phyloP scores from a whole-genome alignment of 192 early-diverging fungal species.

The Coemansia sp. region DNA sequence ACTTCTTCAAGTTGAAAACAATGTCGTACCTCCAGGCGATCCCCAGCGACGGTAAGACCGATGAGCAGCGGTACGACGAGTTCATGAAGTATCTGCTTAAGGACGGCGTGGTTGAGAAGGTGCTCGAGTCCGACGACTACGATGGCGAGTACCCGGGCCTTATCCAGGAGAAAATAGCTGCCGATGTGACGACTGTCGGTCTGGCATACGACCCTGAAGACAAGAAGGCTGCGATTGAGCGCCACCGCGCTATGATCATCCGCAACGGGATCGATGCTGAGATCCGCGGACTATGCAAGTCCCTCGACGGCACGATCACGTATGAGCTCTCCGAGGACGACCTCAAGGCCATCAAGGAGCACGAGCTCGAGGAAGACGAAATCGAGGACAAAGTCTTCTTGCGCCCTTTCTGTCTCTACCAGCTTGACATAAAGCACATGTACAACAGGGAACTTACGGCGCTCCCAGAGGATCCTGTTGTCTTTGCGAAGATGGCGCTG shows the following conservation, averaged over 20 bases:
- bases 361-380: conserved; percentile 41
- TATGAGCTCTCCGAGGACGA: conserved; percentile 54
- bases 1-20: background rate
- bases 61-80: conserved; percentile 55
- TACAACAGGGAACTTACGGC: conserved; percentile 47
- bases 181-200: conserved; percentile 46
- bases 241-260: conserved; percentile 53
- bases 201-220: conserved; percentile 35
- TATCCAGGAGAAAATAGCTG: conserved; percentile 55
- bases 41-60: conserved; percentile 52
- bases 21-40: conserved; percentile 51
- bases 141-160: conserved; percentile 50
- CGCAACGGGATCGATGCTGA: conserved; percentile 39
- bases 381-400: conserved; percentile 50
- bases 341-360: conserved; percentile 39
- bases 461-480: conserved; percentile 43
- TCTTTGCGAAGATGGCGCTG: conserved; percentile 53
- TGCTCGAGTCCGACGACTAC: conserved; percentile 37
- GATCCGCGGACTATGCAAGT: conserved; percentile 49
- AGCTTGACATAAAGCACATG: conserved; percentile 46
- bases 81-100: conserved; percentile 38
- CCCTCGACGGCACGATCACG: conserved; percentile 48
- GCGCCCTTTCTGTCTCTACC: conserved; percentile 57
- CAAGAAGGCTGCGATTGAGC: conserved; percentile 36
- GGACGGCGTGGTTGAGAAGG: conserved; percentile 53